These are phyloP conservation scores for Gyrodon lividus DNA, from an alignment of 768 basidiomycete species.

Conservation along the genomic window DNA sequence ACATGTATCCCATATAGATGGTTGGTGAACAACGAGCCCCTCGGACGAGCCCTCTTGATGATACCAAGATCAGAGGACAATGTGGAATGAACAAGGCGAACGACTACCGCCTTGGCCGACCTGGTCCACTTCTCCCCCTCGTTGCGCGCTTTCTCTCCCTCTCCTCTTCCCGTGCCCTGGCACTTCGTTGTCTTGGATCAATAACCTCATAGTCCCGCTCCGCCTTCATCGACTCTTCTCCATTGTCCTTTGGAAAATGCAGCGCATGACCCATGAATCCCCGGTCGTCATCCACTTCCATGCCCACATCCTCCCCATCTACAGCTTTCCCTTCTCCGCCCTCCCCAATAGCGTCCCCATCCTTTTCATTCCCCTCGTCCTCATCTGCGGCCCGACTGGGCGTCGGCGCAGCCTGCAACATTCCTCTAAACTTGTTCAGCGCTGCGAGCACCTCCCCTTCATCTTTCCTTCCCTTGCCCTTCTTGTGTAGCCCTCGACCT, in stretches of 20 bases:
- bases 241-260: constrained; percentile 76
- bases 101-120: constrained; percentile 23
- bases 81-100: background rate
- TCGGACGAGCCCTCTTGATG: no score
- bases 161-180: constrained; percentile 77
- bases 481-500: constrained; percentile 55
- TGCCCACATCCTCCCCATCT: constrained; percentile 45
- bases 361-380: constrained; percentile 15
- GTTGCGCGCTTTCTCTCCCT: constrained; percentile 53
- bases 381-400: constrained; percentile 28
- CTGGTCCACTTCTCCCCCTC: constrained; percentile 21
- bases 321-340: constrained; percentile 14
- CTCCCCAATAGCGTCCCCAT: constrained; percentile 14
- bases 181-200: constrained; percentile 73
- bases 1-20: no score
- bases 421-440: constrained; percentile 68
- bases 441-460: constrained; percentile 71
- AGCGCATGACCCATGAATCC: constrained; percentile 74
- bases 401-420: constrained; percentile 49
- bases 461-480: constrained; percentile 60
- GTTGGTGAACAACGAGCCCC: no score
- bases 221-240: constrained; percentile 72
- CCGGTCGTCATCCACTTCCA: constrained; percentile 77
- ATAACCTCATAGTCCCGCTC: constrained; percentile 89
- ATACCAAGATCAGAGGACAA: no score